Evolutionary conservation across 306 rosid genomes (phyloP), one percentile per base, ranked within the genome.

Genomic region (Quercus dentata): DNA sequence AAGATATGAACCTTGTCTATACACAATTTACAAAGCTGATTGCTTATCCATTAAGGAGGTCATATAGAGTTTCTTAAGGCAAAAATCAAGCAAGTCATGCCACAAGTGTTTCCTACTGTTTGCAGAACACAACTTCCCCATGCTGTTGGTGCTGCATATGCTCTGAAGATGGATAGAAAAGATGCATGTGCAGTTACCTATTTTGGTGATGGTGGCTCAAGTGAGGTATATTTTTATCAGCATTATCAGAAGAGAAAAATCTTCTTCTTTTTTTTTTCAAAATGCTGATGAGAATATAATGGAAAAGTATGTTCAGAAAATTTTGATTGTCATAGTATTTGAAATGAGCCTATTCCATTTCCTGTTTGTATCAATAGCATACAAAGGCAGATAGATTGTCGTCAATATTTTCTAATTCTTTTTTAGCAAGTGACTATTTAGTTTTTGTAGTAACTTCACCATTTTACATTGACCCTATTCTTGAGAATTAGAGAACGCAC

Each of bases 111-210:
- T 80, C 61, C 17, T 63, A 17, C 74, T 69, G 21, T 62, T 51
- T 86, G 67, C 82, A 95, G 97, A 23, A 79, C 99, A 12, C 98
- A 93, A 89, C 79, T 95, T 85, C 87, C 96, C 25, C 99, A 95
- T 56, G 98, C 99, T 23, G 99, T 95, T 81, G 98, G 99, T 72
- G 96, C 97, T 87, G 99, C 98, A 12, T 95, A 95, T 86, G 91
- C 99, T 63, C 80, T 95, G 77, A 95, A 93, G 87, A 88, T 93
- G 98, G 98, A 95, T 78, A 85, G 75, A 78, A 91, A 80, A 76
- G 88, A 90, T 78, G 99, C 96, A 20, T 95, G 99, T 75, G 92
- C 85, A 23, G 92, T 93, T 55, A 88, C 97, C 65, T 95, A 84
- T 83, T 72, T 95, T 25, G 99, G 99, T 58, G 99, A 93, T 78